These are phyloP conservation scores for Bipolaris zeicola DNA, from an alignment of 2,329 filamentous ascomycete species.

Conservation along the genomic window DNA sequence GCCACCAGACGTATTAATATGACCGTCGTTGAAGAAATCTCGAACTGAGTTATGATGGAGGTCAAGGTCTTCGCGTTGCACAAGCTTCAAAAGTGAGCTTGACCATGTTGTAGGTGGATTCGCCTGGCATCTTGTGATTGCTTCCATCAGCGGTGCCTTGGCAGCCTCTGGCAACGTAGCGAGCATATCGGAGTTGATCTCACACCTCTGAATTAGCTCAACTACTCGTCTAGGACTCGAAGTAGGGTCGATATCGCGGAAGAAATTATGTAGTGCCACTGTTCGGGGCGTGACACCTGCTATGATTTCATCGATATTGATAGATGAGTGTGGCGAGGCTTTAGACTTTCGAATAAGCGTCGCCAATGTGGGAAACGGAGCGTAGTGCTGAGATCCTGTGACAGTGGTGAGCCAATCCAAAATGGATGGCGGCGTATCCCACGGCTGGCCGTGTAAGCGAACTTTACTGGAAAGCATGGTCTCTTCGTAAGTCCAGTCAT, in stretches of 20 bases:
- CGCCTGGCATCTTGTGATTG: conserved; percentile 82
- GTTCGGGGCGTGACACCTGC: conserved; percentile 58
- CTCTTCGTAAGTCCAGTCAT: conserved; percentile 63
- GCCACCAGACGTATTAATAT: conserved; percentile 23
- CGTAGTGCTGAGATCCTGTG: conserved; percentile 36
- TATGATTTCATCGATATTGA: conserved; percentile 45
- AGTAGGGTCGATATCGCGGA: conserved; percentile 55
- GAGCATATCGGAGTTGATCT: conserved; percentile 69
- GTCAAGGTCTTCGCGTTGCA: conserved; percentile 82
- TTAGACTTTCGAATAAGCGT: conserved; percentile 46
- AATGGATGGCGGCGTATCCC: conserved; percentile 61
- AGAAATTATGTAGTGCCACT: conserved; percentile 70
- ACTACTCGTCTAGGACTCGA: conserved; percentile 65
- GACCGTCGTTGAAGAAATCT: conserved; percentile 32
- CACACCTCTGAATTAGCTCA: conserved; percentile 73
- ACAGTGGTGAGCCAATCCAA: conserved; percentile 56
- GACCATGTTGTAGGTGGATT: conserved; percentile 80
- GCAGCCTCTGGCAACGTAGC: conserved; percentile 86
- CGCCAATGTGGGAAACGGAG: conserved; percentile 47
- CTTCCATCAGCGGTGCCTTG: conserved; percentile 79
- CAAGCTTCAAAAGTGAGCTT: conserved; percentile 70
- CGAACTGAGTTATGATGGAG: conserved; percentile 26
- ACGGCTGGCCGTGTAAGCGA: conserved; percentile 40
- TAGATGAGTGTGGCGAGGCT: conserved; percentile 45
- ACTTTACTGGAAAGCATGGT: conserved; percentile 43